Conservation (phyloP, 257 asterid genomes). For the Petunia axillaris region DNA sequence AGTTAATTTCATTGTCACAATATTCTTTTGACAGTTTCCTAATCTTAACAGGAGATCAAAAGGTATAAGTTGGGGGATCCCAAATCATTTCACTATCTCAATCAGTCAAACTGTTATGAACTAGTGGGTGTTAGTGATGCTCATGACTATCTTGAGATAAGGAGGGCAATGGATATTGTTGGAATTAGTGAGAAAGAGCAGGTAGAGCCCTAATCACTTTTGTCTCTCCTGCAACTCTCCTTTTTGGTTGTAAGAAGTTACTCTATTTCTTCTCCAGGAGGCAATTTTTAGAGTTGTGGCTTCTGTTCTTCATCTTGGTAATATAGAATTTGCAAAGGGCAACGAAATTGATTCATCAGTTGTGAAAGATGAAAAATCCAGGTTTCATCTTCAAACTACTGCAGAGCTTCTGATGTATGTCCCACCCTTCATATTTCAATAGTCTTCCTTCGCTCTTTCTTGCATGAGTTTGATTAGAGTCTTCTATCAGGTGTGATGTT, state of each 20-base stretch:
- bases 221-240: slow-evolving; percentile 24
- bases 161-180: slow-evolving; percentile 97
- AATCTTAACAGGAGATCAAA: slow-evolving; percentile 69
- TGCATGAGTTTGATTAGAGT: slow-evolving; percentile 26
- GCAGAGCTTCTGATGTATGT: slow-evolving; percentile 92
- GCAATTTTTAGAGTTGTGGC: slow-evolving; percentile 99
- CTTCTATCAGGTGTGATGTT: slow-evolving; percentile 70
- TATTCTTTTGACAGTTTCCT: slow-evolving; percentile 33
- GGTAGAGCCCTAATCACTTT: slow-evolving; percentile 46
- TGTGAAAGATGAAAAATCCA: slow-evolving; percentile 86
- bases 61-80: slow-evolving; percentile 84
- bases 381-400: slow-evolving; percentile 80
- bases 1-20: slow-evolving; percentile 22
- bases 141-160: slow-evolving; percentile 91
- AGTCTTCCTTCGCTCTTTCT: slow-evolving; percentile 20
- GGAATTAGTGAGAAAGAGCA: slow-evolving; percentile 94
- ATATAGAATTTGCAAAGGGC: slow-evolving; percentile 78
- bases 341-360: slow-evolving; percentile 82
- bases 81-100: slow-evolving; percentile 84
- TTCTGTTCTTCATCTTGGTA: slow-evolving; percentile 92
- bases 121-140: slow-evolving; percentile 87
- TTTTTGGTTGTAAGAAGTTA: slow-evolving; percentile 15
- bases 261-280: slow-evolving; percentile 55
- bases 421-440: slow-evolving; percentile 30
- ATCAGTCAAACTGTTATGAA: slow-evolving; percentile 87